phyloP scores from a whole-genome alignment of 805 yeast genomes.

The Yarrowia sp. region DNA sequence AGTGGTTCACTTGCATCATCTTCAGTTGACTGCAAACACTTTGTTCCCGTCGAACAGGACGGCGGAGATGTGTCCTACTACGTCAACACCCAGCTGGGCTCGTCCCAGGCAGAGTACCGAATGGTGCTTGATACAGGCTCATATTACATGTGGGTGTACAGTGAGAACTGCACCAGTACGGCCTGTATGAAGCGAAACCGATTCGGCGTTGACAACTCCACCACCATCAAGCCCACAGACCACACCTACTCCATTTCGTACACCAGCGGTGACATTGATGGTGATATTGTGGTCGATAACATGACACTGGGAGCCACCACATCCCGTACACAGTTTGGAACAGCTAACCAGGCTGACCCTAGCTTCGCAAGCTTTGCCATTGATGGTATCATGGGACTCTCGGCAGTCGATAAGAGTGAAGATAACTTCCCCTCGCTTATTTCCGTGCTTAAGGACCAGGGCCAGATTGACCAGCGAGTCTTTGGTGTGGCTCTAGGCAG shows the following conservation, averaged over 20 bases:
- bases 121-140: slow-evolving; percentile 64
- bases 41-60: slow-evolving; percentile 28
- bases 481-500: slow-evolving; percentile 49
- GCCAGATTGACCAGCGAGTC: slow-evolving; percentile 35
- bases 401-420: slow-evolving; percentile 44
- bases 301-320: slow-evolving; percentile 42
- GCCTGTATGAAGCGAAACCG: slow-evolving; percentile 43
- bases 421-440: slow-evolving; percentile 35
- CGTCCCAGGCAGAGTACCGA: slow-evolving; percentile 41
- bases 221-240: slow-evolving; percentile 28
- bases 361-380: slow-evolving; percentile 51
- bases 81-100: slow-evolving; percentile 33
- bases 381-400: slow-evolving; percentile 60
- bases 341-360: slow-evolving; percentile 51
- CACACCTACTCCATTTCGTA: slow-evolving; percentile 49
- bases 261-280: slow-evolving; percentile 53
- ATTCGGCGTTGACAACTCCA: slow-evolving; percentile 26
- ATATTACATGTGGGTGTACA: slow-evolving; percentile 61
- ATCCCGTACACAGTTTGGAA: slow-evolving; percentile 47
- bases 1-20: background rate
- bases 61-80: slow-evolving; percentile 36
- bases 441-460: slow-evolving; percentile 31
- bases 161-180: slow-evolving; percentile 45
- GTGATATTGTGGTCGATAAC: slow-evolving; percentile 45
- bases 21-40: background rate